Evolutionary conservation across 257 asterid species (phyloP).

Genomic region (Ehretia macrophylla): DNA sequence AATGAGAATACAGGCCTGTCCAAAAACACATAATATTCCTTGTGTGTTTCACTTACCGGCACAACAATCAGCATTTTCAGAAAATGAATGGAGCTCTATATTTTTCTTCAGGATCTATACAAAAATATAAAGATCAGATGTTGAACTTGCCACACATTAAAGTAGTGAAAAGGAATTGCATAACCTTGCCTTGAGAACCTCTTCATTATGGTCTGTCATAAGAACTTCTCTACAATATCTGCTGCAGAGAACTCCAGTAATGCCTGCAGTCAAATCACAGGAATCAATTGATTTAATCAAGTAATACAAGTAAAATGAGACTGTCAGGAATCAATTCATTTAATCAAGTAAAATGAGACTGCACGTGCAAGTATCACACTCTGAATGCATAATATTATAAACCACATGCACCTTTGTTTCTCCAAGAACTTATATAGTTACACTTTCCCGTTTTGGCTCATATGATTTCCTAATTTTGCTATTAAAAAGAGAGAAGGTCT

Average conservation of each 20-base stretch:
- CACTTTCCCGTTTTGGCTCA: too few relatives aligned
- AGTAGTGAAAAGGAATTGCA: constrained; percentile 19
- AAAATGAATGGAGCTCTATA: constrained; percentile 52
- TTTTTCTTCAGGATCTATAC: constrained; percentile 71
- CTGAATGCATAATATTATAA: too few relatives aligned
- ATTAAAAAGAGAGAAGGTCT: too few relatives aligned
- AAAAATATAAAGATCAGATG: constrained; percentile 18
- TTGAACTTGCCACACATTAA: constrained; percentile 12
- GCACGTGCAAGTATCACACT: too few relatives aligned
- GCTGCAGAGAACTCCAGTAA: constrained; percentile 85
- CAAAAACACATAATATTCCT: constrained; percentile 1
- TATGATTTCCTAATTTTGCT: too few relatives aligned
- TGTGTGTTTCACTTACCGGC: constrained; percentile 44
- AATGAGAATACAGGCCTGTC: constrained; percentile 12
- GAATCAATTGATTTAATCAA: constrained; percentile 9
- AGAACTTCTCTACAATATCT: constrained; percentile 72
- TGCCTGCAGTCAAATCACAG: constrained; percentile 46
- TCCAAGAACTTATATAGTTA: too few relatives aligned
- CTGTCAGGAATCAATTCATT: too few relatives aligned
- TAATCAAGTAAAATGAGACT: too few relatives aligned
- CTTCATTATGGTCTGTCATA: constrained; percentile 85
- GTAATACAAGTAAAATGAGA: not conserved
- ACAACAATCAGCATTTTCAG: constrained; percentile 26
- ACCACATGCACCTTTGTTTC: too few relatives aligned
- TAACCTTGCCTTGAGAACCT: constrained; percentile 90